Percentiles rank a stretch among this genome's conserved stretches.
These are phyloP conservation scores for Monosporozyma aerobia DNA, from an alignment of 805 yeast species.

Conservation along the genomic window DNA sequence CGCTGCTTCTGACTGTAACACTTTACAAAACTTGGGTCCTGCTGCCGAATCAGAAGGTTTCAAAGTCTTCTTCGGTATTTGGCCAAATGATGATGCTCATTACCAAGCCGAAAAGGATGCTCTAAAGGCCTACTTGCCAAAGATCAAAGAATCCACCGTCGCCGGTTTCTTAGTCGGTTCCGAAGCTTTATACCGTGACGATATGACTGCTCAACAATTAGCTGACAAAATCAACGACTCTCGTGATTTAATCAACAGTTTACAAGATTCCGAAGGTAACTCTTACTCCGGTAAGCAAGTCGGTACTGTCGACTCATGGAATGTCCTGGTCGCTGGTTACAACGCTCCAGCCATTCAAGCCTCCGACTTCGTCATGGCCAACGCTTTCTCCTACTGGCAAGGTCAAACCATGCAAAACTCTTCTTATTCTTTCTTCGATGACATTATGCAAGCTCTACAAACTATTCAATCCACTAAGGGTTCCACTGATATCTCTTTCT, in stretches of 20 bases:
- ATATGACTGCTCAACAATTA: slow-evolving; percentile 64
- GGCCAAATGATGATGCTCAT: slow-evolving; percentile 87
- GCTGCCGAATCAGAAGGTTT: slow-evolving; percentile 75
- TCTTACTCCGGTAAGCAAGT: slow-evolving; percentile 65
- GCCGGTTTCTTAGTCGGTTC: slow-evolving; percentile 85
- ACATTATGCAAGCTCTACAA: slow-evolving; percentile 95
- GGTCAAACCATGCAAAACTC: slow-evolving; percentile 81
- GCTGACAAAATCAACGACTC: slow-evolving; percentile 58
- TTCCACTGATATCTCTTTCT: slow-evolving; percentile 73
- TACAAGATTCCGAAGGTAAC: slow-evolving; percentile 73
- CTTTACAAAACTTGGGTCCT: slow-evolving; percentile 75
- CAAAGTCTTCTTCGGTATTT: slow-evolving; percentile 72
- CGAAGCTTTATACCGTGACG: slow-evolving; percentile 89
- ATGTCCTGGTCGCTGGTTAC: slow-evolving; percentile 73
- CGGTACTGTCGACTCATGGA: slow-evolving; percentile 96
- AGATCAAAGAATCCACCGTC: slow-evolving; percentile 56
- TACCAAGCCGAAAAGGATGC: slow-evolving; percentile 68
- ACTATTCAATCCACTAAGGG: slow-evolving; percentile 81
- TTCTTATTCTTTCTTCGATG: slow-evolving; percentile 88
- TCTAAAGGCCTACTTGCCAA: slow-evolving; percentile 60
- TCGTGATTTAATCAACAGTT: slow-evolving; percentile 47
- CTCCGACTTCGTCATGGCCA: slow-evolving; percentile 80
- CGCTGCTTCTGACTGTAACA: slow-evolving; percentile 91
- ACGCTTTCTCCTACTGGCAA: slow-evolving; percentile 98
- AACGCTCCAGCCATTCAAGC: slow-evolving; percentile 64